Evolutionary conservation across 768 basidiomycete genomes (phyloP).

Genomic region (Austroboletus festivus): DNA sequence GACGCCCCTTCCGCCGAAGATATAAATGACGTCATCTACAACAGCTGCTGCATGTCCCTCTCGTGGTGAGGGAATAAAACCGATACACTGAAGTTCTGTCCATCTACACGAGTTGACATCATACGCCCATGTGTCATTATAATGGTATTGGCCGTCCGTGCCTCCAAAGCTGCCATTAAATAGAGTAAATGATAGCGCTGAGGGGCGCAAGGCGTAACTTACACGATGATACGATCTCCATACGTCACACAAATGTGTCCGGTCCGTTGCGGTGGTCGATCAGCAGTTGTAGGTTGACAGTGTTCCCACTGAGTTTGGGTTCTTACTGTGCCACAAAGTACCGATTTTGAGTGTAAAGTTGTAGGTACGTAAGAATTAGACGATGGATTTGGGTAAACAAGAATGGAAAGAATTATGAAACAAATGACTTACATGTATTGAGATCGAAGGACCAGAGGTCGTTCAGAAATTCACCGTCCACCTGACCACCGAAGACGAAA

Average conservation of each 20-base stretch:
- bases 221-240: constrained; percentile 84
- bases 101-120: constrained; percentile 77
- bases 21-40: constrained; percentile 95
- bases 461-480: constrained; percentile 90
- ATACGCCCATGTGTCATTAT: constrained; percentile 98
- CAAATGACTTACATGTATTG: constrained; percentile 69
- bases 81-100: constrained; percentile 93
- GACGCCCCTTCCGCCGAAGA: constrained; percentile 95
- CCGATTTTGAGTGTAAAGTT: background rate
- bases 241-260: constrained; percentile 87
- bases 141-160: constrained; percentile 97
- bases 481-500: constrained; percentile 95
- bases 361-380: background rate
- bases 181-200: constrained; percentile 12
- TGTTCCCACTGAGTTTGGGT: constrained; percentile 83
- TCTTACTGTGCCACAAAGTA: constrained; percentile 55
- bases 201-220: constrained; percentile 33
- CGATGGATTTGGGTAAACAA: constrained; percentile 1
- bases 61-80: constrained; percentile 91
- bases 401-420: background rate
- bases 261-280: constrained; percentile 77
- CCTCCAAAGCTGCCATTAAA: constrained; percentile 78
- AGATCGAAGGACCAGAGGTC: constrained; percentile 97
- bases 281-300: constrained; percentile 57
- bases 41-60: constrained; percentile 97